These are phyloP conservation scores for Nicotiana benthamiana DNA, from an alignment of 257 asterid species.

Conservation along the genomic window DNA sequence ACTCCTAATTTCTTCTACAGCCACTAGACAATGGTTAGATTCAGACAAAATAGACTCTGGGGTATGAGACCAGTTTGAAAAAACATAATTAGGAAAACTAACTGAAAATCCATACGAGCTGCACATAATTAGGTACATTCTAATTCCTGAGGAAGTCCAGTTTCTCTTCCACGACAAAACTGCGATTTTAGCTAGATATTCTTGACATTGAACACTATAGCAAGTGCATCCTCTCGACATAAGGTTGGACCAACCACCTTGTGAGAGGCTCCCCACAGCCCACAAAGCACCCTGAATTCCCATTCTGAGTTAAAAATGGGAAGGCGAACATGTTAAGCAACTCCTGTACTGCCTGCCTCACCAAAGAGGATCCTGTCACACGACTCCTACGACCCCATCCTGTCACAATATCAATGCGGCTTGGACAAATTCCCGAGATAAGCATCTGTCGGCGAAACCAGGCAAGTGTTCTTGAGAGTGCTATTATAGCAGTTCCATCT, in stretches of 20 bases:
- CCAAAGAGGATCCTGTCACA: conserved; percentile 80
- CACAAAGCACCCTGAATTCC: conserved; percentile 85
- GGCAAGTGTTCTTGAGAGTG: conserved; percentile 84
- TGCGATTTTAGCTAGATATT: conserved; percentile 1
- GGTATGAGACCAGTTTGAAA: neutral
- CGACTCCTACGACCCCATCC: conserved; percentile 98
- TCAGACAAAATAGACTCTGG: neutral
- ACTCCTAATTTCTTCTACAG: neutral
- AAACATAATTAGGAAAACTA: conserved; percentile 5
- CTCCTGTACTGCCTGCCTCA: conserved; percentile 69
- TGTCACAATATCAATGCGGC: conserved; percentile 75
- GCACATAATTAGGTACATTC: neutral
- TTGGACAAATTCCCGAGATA: conserved; percentile 50
- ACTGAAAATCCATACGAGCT: neutral
- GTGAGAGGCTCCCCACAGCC: conserved; percentile 87
- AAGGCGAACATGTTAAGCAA: conserved; percentile 55
- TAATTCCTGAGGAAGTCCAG: neutral
- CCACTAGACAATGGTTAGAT: neutral
- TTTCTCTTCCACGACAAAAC: conserved; percentile 23
- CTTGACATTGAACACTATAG: conserved; percentile 30
- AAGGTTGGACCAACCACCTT: conserved; percentile 73
- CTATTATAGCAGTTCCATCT: conserved; percentile 91
- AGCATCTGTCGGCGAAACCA: conserved; percentile 79
- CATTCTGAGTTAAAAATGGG: conserved; percentile 65
- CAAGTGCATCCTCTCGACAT: conserved; percentile 92